Conservation (phyloP, 225 moss, liverwort and hornwort genomes). For the Pseudoscleropodium purum region DNA sequence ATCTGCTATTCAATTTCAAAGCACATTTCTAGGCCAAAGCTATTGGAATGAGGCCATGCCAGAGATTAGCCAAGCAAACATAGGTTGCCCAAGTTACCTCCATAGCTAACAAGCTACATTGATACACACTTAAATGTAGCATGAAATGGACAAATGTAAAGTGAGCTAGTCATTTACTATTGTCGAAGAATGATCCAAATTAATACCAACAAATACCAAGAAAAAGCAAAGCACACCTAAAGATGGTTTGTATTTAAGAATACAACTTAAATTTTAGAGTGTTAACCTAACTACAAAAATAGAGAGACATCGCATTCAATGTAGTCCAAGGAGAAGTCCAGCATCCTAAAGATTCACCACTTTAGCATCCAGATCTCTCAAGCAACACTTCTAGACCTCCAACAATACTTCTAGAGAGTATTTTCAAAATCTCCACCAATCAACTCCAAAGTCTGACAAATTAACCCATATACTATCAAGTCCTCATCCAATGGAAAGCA, state of each 20-base stretch:
- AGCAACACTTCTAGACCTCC: neutral
- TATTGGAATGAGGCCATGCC: neutral
- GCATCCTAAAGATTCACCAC: neutral
- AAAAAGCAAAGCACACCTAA: neutral
- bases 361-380: neutral
- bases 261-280: accelerated
- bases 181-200: neutral
- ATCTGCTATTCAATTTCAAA: neutral
- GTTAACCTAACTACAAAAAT: neutral
- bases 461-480: neutral
- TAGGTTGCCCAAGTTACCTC: neutral
- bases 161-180: neutral
- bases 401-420: neutral
- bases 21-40: neutral
- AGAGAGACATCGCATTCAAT: accelerated
- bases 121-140: too few species aligned
- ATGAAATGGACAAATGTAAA: neutral
- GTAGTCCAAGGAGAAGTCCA: neutral
- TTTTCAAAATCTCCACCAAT: neutral
- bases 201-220: neutral
- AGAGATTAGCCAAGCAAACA: neutral
- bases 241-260: neutral
- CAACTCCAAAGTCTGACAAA: neutral
- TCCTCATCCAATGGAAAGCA: neutral
- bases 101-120: neutral